A percentile compares a stretch with the other conserved stretches of the same genome.
Conservation (phyloP, 2,329 filamentous ascomycete species). For the Cryphonectria japonica region DNA sequence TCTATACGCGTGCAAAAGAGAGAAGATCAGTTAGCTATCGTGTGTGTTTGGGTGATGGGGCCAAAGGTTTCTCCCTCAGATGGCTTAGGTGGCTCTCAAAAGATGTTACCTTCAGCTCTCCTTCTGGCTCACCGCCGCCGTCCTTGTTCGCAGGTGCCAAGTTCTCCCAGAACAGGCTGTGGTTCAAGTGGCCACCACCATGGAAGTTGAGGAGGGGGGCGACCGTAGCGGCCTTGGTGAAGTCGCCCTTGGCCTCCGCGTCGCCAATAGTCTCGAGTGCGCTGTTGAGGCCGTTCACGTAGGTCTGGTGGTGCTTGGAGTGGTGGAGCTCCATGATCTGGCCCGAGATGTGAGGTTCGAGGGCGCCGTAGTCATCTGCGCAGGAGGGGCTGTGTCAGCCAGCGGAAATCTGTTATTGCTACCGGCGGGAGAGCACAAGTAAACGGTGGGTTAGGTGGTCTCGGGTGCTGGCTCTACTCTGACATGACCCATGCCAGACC, state of each 20-base stretch:
- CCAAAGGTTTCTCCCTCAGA: too few species aligned
- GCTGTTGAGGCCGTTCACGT: slow-evolving; percentile 75
- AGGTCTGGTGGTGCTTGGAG: slow-evolving; percentile 77
- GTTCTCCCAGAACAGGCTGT: slow-evolving; percentile 91
- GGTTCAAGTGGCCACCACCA: slow-evolving; percentile 91
- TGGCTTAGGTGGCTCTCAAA: neutral
- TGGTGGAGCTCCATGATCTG: slow-evolving; percentile 86
- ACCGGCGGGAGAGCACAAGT: neutral
- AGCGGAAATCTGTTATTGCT: neutral
- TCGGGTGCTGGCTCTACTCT: neutral
- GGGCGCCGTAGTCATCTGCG: slow-evolving; percentile 91
- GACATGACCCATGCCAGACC: neutral
- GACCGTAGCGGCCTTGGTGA: slow-evolving; percentile 52
- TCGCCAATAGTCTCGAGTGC: slow-evolving; percentile 63
- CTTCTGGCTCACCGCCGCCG: slow-evolving; percentile 62
- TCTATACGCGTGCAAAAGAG: slow-evolving; percentile 37
- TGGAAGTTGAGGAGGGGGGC: slow-evolving; percentile 76
- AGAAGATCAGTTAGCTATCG: neutral
- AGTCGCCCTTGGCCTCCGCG: slow-evolving; percentile 66
- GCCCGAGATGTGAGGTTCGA: slow-evolving; percentile 79
- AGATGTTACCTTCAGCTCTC: slow-evolving; percentile 59
- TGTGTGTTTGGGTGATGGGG: slow-evolving; percentile 33
- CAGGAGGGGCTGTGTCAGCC: slow-evolving; percentile 3
- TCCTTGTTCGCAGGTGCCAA: slow-evolving; percentile 69
- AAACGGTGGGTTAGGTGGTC: neutral